Evolutionary conservation across 2,329 filamentous ascomycete genomes (phyloP).

Genomic region (Thelonectria discophora): DNA sequence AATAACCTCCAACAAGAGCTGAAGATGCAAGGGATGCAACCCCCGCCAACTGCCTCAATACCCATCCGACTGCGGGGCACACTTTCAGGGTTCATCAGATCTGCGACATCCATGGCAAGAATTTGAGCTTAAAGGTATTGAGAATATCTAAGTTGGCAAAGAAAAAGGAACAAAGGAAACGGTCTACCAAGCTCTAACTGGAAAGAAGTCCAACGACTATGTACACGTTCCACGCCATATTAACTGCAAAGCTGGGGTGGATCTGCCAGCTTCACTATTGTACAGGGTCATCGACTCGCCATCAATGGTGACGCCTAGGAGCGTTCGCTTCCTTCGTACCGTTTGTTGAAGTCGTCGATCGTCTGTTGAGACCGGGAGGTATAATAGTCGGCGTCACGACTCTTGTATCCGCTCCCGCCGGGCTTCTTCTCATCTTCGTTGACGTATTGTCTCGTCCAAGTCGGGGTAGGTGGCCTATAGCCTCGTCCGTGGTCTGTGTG

Average conservation of each 20-base stretch:
- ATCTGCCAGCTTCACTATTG: too few relatives aligned
- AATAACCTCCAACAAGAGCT: too few relatives aligned
- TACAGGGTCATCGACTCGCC: too few relatives aligned
- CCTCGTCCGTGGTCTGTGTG: not conserved
- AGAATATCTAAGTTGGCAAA: not conserved
- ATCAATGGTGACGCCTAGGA: not conserved
- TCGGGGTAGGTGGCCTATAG: not conserved
- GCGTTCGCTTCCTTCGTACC: not conserved
- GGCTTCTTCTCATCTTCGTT: not conserved
- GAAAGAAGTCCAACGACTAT: not conserved
- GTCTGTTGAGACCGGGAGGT: not conserved
- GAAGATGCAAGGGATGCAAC: too few relatives aligned
- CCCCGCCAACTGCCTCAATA: too few relatives aligned
- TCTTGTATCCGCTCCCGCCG: not conserved
- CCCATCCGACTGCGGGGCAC: too few relatives aligned
- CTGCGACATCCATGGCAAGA: too few relatives aligned
- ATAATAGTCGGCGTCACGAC: not conserved
- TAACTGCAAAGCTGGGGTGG: too few relatives aligned
- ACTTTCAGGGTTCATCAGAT: too few relatives aligned
- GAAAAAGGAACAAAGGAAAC: not conserved
- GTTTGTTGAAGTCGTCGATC: not conserved
- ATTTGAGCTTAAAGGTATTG: not conserved
- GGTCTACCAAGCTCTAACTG: not conserved
- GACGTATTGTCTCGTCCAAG: not conserved
- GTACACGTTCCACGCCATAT: too few relatives aligned